Percentiles rank a stretch among this genome's conserved stretches.
Conservation (phyloP, 108 stramenopile genomes). For the Nitzschia sp. region DNA sequence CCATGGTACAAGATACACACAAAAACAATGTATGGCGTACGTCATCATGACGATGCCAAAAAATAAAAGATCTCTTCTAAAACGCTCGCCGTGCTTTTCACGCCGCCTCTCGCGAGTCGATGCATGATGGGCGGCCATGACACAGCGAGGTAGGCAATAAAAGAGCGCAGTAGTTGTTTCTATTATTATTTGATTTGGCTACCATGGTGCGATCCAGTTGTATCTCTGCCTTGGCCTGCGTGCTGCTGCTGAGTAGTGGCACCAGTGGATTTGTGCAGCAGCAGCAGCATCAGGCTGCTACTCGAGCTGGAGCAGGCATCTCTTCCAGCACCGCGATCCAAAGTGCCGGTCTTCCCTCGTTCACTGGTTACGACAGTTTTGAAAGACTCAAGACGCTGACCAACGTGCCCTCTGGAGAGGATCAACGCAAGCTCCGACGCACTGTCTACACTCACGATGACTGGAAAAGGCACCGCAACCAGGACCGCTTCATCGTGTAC, state of each 20-base stretch:
- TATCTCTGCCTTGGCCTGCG: background rate
- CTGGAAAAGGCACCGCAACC: conserved; percentile 61
- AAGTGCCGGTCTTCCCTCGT: background rate
- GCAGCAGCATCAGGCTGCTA: background rate
- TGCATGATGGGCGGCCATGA: too few relatives aligned
- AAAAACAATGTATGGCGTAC: too few relatives aligned
- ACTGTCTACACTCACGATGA: conserved; percentile 77
- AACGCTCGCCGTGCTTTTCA: too few relatives aligned
- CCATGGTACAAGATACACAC: too few relatives aligned
- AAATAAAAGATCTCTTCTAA: too few relatives aligned
- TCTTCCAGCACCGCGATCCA: background rate
- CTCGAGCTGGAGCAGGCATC: too few relatives aligned
- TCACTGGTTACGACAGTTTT: conserved; percentile 4
- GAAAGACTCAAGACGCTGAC: conserved; percentile 33
- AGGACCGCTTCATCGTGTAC: conserved; percentile 53
- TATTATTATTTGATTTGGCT: too few relatives aligned
- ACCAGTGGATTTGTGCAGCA: conserved; percentile 2
- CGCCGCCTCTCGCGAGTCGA: too few relatives aligned
- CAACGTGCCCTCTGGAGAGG: conserved; percentile 50
- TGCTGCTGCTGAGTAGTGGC: background rate
- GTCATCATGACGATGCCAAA: too few relatives aligned
- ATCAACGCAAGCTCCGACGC: conserved; percentile 56
- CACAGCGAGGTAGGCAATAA: too few relatives aligned
- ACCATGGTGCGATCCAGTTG: background rate
- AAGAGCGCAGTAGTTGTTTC: too few relatives aligned